Conservation (phyloP, 1,139 yeast genomes). For the Yamadazyma pseudoaaseri region DNA sequence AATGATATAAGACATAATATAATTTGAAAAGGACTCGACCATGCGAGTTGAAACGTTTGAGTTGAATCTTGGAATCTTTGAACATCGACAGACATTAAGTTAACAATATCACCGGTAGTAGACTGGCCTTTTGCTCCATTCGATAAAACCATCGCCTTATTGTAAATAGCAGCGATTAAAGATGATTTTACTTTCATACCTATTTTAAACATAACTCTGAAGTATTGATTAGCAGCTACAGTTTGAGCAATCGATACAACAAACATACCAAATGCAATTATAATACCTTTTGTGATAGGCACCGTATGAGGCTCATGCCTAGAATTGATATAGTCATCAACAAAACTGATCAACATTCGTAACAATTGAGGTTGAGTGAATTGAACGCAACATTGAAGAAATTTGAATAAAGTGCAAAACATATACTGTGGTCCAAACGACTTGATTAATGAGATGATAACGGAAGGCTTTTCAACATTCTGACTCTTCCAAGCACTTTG, state of each 20-base stretch:
- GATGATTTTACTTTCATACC: slow-evolving; percentile 21
- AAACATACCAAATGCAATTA: slow-evolving; percentile 27
- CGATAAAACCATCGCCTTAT: slow-evolving; percentile 32
- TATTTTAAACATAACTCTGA: slow-evolving; percentile 17
- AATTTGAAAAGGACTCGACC: slow-evolving; percentile 30
- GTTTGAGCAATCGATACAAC: slow-evolving; percentile 22
- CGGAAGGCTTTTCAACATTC: slow-evolving; percentile 4
- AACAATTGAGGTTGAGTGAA: slow-evolving; percentile 31
- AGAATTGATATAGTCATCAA: slow-evolving; percentile 5
- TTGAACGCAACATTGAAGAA: slow-evolving; percentile 57
- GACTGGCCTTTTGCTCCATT: slow-evolving; percentile 35
- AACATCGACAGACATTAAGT: slow-evolving; percentile 37
- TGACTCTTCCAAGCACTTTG: slow-evolving; percentile 19
- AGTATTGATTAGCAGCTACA: slow-evolving; percentile 24
- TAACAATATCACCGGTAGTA: slow-evolving; percentile 40
- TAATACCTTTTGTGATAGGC: slow-evolving; percentile 28
- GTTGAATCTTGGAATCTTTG: slow-evolving; percentile 22
- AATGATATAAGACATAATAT: slow-evolving; percentile 26
- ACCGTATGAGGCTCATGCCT: slow-evolving; percentile 12
- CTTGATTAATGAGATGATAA: slow-evolving; percentile 14
- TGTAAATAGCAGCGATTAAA: slow-evolving; percentile 30
- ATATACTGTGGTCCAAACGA: slow-evolving; percentile 13
- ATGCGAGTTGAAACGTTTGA: slow-evolving; percentile 23
- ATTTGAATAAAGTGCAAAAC: slow-evolving; percentile 43
- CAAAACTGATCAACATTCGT: slow-evolving; percentile 27